These are phyloP conservation scores for Reticulascus tulasneorum DNA, from an alignment of 2,329 filamentous ascomycete genomes.

Conservation along the genomic window DNA sequence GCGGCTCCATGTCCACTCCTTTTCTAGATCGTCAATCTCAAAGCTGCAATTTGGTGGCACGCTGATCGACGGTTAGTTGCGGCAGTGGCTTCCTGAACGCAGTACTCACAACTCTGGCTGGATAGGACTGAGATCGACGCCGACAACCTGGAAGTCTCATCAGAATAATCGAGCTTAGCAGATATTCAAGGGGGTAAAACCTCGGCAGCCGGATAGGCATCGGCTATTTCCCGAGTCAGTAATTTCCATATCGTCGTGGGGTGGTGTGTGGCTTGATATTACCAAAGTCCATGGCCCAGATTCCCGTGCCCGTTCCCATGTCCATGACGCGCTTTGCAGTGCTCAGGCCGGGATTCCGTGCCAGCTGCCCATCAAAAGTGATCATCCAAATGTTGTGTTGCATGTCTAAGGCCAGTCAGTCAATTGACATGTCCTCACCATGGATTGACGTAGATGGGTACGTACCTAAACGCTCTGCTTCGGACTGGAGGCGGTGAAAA, in stretches of 20 bases:
- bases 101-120: slow-evolving; percentile 28
- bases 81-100: background rate
- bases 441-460: background rate
- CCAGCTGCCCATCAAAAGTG: slow-evolving; percentile 26
- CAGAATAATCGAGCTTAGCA: background rate
- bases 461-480: slow-evolving; percentile 23
- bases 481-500: slow-evolving; percentile 13
- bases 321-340: slow-evolving; percentile 32
- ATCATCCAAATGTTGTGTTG: slow-evolving; percentile 31
- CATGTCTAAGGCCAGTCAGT: slow-evolving; percentile 21
- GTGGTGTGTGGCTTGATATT: background rate
- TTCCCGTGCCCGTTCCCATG: slow-evolving; percentile 44
- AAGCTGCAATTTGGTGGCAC: slow-evolving; percentile 47
- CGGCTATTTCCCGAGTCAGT: slow-evolving; percentile 16
- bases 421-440: background rate
- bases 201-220: slow-evolving; percentile 24
- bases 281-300: slow-evolving; percentile 41
- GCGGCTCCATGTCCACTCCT: slow-evolving; percentile 32
- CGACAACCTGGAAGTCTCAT: slow-evolving; percentile 22
- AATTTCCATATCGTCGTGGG: slow-evolving; percentile 1
- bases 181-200: slow-evolving; percentile 1
- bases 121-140: slow-evolving; percentile 38
- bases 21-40: slow-evolving; percentile 37
- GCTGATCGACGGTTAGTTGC: slow-evolving; percentile 14
- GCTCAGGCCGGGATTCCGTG: slow-evolving; percentile 18